Conservation (phyloP, 2,329 filamentous ascomycete species). For the Phoma sp. region DNA sequence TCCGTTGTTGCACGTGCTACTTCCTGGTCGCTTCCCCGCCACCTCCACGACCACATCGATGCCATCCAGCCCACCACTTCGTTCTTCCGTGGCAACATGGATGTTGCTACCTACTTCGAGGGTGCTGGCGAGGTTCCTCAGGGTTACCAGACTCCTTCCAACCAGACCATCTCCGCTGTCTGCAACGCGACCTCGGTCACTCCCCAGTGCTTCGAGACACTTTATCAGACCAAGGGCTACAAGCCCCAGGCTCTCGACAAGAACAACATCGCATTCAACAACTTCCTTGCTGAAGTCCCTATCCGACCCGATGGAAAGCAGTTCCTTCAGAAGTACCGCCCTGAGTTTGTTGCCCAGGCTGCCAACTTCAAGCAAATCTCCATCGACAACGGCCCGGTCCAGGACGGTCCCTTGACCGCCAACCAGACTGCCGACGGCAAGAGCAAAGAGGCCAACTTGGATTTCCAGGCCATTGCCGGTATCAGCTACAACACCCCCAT, state of each 20-base stretch:
- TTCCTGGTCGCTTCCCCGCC: conserved; percentile 63
- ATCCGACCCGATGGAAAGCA: conserved; percentile 62
- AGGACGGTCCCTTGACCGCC: conserved; percentile 50
- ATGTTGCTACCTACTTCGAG: conserved; percentile 35
- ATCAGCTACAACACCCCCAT: conserved; percentile 63
- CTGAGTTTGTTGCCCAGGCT: conserved; percentile 54
- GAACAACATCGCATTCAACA: conserved; percentile 57
- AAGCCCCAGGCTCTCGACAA: conserved; percentile 51
- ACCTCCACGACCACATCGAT: conserved; percentile 65
- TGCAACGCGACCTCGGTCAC: conserved; percentile 62
- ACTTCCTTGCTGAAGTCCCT: conserved; percentile 58
- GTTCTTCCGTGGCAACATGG: conserved; percentile 52
- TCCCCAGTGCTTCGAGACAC: conserved; percentile 59
- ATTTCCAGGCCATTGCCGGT: conserved; percentile 66
- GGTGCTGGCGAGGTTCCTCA: conserved; percentile 30
- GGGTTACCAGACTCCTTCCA: conserved; percentile 35
- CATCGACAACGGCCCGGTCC: conserved; percentile 63
- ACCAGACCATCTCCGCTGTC: conserved; percentile 46
- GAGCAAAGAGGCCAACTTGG: conserved; percentile 67
- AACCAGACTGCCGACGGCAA: conserved; percentile 37
- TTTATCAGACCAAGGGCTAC: conserved; percentile 64
- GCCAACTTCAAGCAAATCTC: conserved; percentile 63
- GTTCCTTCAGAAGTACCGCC: conserved; percentile 63
- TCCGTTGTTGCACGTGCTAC: conserved; percentile 59
- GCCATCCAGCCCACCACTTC: conserved; percentile 67